Evolutionary conservation across 306 rosid species (phyloP), one percentile per base, ranked within the genome.

Genomic region (Arachis stenosperma): DNA sequence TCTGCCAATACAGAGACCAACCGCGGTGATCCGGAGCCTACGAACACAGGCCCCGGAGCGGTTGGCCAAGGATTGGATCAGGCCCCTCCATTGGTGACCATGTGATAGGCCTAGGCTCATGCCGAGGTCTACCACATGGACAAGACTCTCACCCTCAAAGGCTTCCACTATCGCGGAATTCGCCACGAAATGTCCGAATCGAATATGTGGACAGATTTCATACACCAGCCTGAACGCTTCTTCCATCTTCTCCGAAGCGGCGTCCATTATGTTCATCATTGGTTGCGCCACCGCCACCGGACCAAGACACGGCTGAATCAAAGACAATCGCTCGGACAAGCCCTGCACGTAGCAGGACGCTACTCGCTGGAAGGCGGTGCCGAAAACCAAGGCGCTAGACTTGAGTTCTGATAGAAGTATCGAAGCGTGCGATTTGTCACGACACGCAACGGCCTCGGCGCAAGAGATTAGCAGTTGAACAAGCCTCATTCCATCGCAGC

Each of bases 371-470:
- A 93, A 89, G 0, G 98, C 85, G 3, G 96, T 83, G 6, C 98
- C 98, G 11, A 89, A 86, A 3, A 88, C 96, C 70, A 88, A 85
- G 61, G 98, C 96, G 67, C 82, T 85, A 58, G 78, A 64, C 53
- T 84, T 75, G 9, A 93, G 91, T 54, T 89, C 88, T 2, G 93
- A 85, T 22, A 90, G 76, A 58, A 93, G 74, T 6, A 67, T 53
- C 0, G 97, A 89, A 40, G 97, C 89, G 7, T 89, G 94, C 5
- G 92, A 51, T 73, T 80, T 90, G 60, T 90, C 96, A 0, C 98
- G 92, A 48, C 94, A 93, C 30, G 97, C 98, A 36, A 93, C 97
- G 0, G 98, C 98, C 65, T 93, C 97, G 2, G 97, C 98, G 40
- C 96, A 90, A 37, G 93, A 92, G 61, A 88, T 83, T 8, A 93